These are phyloP conservation scores for Phytophthora sp. DNA, from an alignment of 352 stramenopile genomes.

Conservation along the genomic window DNA sequence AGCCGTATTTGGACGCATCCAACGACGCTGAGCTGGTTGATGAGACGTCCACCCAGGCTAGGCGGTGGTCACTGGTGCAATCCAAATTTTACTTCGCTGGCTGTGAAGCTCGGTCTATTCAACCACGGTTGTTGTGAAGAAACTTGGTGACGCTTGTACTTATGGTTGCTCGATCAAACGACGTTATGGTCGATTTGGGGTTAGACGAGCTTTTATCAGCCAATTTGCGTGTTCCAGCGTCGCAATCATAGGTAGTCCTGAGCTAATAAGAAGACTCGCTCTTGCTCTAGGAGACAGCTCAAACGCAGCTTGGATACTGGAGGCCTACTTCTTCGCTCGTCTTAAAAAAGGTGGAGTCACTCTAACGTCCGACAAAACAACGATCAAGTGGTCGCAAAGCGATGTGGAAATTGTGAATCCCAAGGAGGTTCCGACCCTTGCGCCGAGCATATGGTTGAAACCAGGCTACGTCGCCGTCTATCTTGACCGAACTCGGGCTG, in stretches of 20 bases:
- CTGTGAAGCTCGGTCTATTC: conserved; percentile 4
- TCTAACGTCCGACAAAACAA: too few species aligned
- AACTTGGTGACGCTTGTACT: not conserved
- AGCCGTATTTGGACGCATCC: not conserved
- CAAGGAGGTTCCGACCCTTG: too few species aligned
- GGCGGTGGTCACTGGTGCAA: not conserved
- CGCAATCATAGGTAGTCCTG: not conserved
- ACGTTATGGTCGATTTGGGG: not conserved
- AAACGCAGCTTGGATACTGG: not conserved
- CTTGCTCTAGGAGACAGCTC: not conserved
- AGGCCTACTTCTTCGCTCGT: conserved; percentile 6
- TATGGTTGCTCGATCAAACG: not conserved
- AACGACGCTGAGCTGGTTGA: not conserved
- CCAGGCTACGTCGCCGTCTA: not conserved
- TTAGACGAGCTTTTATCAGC: not conserved
- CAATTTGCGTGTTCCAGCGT: not conserved
- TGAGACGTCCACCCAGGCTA: not conserved
- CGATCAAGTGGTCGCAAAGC: too few species aligned
- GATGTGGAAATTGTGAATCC: too few species aligned
- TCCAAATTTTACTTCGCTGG: conserved; percentile 17
- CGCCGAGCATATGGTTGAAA: too few species aligned
- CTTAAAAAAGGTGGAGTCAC: not conserved
- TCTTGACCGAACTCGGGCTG: not conserved
- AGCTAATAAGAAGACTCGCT: not conserved
- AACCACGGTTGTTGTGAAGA: not conserved